Percentiles rank a stretch among this genome's conserved stretches.
Evolutionary conservation across 352 stramenopile genomes (phyloP).

Genomic region (Saprolegnia parasitica): DNA sequence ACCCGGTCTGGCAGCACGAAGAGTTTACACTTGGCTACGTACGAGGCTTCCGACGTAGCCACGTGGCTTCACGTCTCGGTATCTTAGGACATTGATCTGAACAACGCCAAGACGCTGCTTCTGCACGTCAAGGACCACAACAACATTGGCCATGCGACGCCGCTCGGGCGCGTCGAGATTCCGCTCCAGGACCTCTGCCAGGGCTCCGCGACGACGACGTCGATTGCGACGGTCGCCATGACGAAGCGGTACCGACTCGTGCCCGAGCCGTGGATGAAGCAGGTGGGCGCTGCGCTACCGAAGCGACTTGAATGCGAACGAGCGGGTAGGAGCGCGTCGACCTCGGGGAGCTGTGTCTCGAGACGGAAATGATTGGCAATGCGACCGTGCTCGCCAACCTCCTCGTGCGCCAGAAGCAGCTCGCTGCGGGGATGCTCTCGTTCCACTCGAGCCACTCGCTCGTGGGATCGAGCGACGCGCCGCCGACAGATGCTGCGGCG

Average conservation of each 20-base stretch:
- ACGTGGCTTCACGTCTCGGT: background rate
- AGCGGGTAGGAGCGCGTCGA: conserved; percentile 34
- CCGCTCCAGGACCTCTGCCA: conserved; percentile 55
- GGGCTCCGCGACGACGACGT: conserved; percentile 46
- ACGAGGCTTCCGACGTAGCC: conserved; percentile 20
- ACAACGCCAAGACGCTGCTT: conserved; percentile 42
- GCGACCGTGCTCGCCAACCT: conserved; percentile 52
- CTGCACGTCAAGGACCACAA: conserved; percentile 78
- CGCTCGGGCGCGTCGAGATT: conserved; percentile 61
- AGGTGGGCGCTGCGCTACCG: conserved; percentile 17
- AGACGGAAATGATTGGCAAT: conserved; percentile 58
- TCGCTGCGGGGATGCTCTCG: conserved; percentile 6
- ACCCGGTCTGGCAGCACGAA: conserved; percentile 64
- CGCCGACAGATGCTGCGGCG: background rate
- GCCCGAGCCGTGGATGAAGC: conserved; percentile 72
- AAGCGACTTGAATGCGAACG: background rate
- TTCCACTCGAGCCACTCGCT: conserved; percentile 10
- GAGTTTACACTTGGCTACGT: conserved; percentile 59
- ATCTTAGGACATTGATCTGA: conserved; percentile 48
- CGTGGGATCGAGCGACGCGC: background rate
- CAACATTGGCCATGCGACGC: conserved; percentile 54
- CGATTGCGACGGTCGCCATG: conserved; percentile 44
- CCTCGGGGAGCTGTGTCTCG: conserved; percentile 58
- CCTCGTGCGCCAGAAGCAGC: conserved; percentile 36
- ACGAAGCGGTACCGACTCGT: conserved; percentile 55